Percentiles rank a stretch among this genome's conserved stretches.
phyloP scores from a whole-genome alignment of 2,329 filamentous ascomycete species.

The Aspergillus pseudoglaucus region DNA sequence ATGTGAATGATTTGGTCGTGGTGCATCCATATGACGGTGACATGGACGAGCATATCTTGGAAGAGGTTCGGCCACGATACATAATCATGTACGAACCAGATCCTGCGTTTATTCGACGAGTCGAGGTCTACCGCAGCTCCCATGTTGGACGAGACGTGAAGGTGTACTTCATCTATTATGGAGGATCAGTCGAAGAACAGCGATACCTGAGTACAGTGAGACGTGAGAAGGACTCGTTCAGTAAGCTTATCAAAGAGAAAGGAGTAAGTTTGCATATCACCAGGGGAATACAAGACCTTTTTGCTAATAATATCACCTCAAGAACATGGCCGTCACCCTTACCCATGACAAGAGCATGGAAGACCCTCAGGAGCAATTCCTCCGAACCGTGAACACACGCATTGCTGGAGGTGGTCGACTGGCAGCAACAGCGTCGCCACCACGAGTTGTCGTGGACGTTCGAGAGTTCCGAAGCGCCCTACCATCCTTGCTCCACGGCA shows the following conservation, averaged over 20 bases:
- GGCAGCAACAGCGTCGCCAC: constrained; percentile 74
- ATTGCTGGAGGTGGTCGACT: constrained; percentile 90
- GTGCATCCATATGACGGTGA: constrained; percentile 93
- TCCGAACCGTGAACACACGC: constrained; percentile 91
- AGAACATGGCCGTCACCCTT: constrained; percentile 81
- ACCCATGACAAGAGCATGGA: constrained; percentile 65
- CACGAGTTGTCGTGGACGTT: constrained; percentile 88
- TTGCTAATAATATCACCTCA: constrained; percentile 9
- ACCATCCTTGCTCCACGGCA: constrained; percentile 83
- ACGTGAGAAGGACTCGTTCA: constrained; percentile 95
- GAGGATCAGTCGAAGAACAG: constrained; percentile 90
- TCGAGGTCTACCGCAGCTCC: constrained; percentile 93
- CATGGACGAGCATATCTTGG: constrained; percentile 91
- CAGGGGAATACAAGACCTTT: not conserved
- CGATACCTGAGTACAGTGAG: constrained; percentile 81
- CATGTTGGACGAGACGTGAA: constrained; percentile 83
- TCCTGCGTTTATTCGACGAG: constrained; percentile 82
- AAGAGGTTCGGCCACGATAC: constrained; percentile 87
- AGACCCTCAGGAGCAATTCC: constrained; percentile 83
- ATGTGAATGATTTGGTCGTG: constrained; percentile 81
- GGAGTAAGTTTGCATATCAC: constrained; percentile 45
- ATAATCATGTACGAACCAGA: constrained; percentile 99
- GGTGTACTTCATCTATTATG: constrained; percentile 96
- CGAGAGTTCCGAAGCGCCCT: constrained; percentile 92
- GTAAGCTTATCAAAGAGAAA: constrained; percentile 87